Evolutionary conservation across 208 protist species (phyloP), one percentile per base, ranked within the genome.

Genomic region (Paratrypanosoma confusum): DNA sequence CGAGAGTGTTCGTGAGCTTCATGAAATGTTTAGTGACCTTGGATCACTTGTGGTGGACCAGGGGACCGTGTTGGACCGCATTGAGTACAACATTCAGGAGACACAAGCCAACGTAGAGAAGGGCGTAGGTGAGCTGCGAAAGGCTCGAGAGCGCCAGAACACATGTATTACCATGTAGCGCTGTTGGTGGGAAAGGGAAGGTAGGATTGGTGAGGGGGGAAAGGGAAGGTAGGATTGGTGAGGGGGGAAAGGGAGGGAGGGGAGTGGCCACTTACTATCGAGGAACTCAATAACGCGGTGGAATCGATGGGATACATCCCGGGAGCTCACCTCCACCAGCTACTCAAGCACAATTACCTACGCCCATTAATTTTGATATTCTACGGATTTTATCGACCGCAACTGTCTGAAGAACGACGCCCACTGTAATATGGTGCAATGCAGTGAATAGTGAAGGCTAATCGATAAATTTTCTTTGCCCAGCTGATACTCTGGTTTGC

Each of bases 71-170:
- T 59, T 96, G 7, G 90, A 96, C 46, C 72, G 90, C 14, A 86
- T 96, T 46, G 90, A 96, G 50, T 91, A 75, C 57, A 94, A 89
- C 54, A 54, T 95, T 8, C 70, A 84, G 44, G 64, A 86, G 37
- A 58, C 83, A 3, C 42, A 54, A 3, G 49, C 48, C 16, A 50
- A 72, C 38, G 59, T 84, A 8, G 58, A 46, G 2, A 65, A 72
- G 13, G 81, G 71, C 4, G 62, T 90, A 5, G 57, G 49, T 2
- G 64, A 90, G 45, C 70, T 95, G 4, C 68, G 80, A 38, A 89
- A 95, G 49, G 81, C 85, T 13, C 52, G 75, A 23, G 68, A 87
- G 8, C 64, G 72, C 35, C 81, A 90, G 32, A 75, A 61, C 16
- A 56, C 17, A 8, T 90, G 81, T 48, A 22, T 39, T n/a, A 2